Evolutionary conservation across 352 stramenopile species (phyloP).

Genomic region (Phytophthora megakarya): DNA sequence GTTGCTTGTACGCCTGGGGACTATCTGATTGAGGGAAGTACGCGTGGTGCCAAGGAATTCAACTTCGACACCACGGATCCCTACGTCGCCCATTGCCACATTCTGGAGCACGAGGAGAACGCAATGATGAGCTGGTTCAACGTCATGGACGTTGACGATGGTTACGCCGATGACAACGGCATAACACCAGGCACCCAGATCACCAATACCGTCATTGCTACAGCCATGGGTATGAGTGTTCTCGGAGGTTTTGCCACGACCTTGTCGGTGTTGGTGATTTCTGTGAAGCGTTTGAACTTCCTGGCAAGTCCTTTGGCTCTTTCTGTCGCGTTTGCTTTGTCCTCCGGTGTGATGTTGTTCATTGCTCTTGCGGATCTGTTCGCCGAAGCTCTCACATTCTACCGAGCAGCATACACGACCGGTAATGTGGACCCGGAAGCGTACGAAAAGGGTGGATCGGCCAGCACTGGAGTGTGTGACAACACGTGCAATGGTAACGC

Average conservation of each 20-base stretch:
- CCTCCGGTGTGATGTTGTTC: constrained; percentile 75
- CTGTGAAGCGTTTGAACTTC: constrained; percentile 57
- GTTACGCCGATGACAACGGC: constrained; percentile 43
- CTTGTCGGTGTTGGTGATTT: constrained; percentile 63
- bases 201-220: constrained; percentile 51
- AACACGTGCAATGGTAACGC: constrained; percentile 63
- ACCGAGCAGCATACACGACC: constrained; percentile 51
- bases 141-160: constrained; percentile 52
- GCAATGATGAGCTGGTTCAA: constrained; percentile 82
- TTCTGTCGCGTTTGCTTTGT: constrained; percentile 63
- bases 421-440: constrained; percentile 59
- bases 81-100: constrained; percentile 82
- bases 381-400: constrained; percentile 55
- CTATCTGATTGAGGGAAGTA: constrained; percentile 61
- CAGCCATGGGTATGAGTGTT: constrained; percentile 75
- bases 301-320: constrained; percentile 51
- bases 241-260: constrained; percentile 66
- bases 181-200: constrained; percentile 43
- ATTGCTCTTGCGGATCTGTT: constrained; percentile 67
- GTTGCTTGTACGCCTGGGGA: constrained; percentile 75
- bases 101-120: constrained; percentile 83
- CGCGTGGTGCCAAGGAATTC: constrained; percentile 58
- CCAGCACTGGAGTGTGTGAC: constrained; percentile 55
- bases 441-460: constrained; percentile 62
- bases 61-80: constrained; percentile 73